These are phyloP conservation scores for Periconia digitata DNA, from an alignment of 2,329 filamentous ascomycete genomes.

Conservation along the genomic window DNA sequence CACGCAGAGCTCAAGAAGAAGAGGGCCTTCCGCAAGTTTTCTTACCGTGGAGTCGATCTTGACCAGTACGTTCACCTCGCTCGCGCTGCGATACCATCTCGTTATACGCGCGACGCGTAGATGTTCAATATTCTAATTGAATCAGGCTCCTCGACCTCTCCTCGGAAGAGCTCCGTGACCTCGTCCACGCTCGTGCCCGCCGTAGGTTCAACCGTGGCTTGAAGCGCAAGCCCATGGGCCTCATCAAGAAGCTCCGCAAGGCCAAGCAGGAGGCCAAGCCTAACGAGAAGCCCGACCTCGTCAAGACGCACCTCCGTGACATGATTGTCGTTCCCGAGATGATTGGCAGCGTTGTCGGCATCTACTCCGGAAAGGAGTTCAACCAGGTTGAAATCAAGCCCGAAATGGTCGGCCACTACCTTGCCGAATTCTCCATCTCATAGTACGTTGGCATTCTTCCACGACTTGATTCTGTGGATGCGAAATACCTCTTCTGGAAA, in stretches of 20 bases:
- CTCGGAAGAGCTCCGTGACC: constrained; percentile 98
- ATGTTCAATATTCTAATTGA: constrained; percentile 20
- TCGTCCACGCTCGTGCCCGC: constrained; percentile 98
- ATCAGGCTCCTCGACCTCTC: constrained; percentile 94
- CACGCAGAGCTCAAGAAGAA: constrained; percentile 92
- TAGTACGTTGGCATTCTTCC: constrained; percentile 79
- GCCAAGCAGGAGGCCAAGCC: constrained; percentile 61
- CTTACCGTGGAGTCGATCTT: constrained; percentile 97
- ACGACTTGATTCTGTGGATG: no score
- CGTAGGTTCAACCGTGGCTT: constrained; percentile 99
- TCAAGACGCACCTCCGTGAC: constrained; percentile 99
- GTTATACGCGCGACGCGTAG: neutral
- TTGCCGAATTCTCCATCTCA: constrained; percentile 99
- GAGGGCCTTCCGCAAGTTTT: constrained; percentile 92
- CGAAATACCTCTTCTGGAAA: no score
- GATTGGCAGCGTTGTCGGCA: constrained; percentile 97
- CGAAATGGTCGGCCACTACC: constrained; percentile 99
- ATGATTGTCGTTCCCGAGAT: constrained; percentile 99
- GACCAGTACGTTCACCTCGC: constrained; percentile 75
- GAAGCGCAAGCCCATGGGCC: constrained; percentile 99
- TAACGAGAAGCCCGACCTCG: constrained; percentile 99
- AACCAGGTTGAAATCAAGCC: constrained; percentile 99
- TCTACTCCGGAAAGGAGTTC: constrained; percentile 99
- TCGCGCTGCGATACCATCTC: constrained; percentile 13
- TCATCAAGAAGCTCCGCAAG: constrained; percentile 99